phyloP scores from a whole-genome alignment of 2,329 filamentous ascomycete genomes.

The Coniochaeta sp. region DNA sequence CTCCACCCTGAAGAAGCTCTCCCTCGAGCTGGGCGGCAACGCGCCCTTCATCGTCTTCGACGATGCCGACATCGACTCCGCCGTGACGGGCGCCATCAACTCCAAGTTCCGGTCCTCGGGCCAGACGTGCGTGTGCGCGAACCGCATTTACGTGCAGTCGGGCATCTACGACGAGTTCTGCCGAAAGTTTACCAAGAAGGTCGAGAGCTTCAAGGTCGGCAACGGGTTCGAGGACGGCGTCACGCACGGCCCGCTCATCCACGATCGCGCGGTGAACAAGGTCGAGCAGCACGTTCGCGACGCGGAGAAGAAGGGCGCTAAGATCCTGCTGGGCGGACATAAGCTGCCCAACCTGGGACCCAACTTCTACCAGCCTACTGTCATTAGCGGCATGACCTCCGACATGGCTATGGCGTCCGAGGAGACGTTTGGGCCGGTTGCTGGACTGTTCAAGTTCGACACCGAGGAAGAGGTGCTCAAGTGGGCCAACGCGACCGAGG shows the following conservation, averaged over 20 bases:
- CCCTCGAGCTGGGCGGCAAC: constrained; percentile 90
- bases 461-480: constrained; percentile 83
- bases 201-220: constrained; percentile 68
- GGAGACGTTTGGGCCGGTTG: constrained; percentile 94
- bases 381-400: constrained; percentile 77
- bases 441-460: constrained; percentile 80
- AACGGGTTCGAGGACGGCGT: constrained; percentile 62
- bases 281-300: constrained; percentile 75
- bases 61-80: constrained; percentile 80
- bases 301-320: constrained; percentile 69
- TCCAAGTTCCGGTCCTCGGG: constrained; percentile 93
- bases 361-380: constrained; percentile 87
- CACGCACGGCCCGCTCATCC: constrained; percentile 80
- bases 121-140: constrained; percentile 91
- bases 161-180: constrained; percentile 73
- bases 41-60: constrained; percentile 97
- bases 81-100: constrained; percentile 73
- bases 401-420: constrained; percentile 81
- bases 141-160: constrained; percentile 72
- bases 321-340: constrained; percentile 68
- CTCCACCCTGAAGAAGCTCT: constrained; percentile 73
- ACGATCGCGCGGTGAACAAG: constrained; percentile 73
- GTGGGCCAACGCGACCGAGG: constrained; percentile 73
- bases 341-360: constrained; percentile 64
- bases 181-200: constrained; percentile 61